phyloP scores from a whole-genome alignment of 2,329 filamentous ascomycete species.

The Dactylellina parvicollis region DNA sequence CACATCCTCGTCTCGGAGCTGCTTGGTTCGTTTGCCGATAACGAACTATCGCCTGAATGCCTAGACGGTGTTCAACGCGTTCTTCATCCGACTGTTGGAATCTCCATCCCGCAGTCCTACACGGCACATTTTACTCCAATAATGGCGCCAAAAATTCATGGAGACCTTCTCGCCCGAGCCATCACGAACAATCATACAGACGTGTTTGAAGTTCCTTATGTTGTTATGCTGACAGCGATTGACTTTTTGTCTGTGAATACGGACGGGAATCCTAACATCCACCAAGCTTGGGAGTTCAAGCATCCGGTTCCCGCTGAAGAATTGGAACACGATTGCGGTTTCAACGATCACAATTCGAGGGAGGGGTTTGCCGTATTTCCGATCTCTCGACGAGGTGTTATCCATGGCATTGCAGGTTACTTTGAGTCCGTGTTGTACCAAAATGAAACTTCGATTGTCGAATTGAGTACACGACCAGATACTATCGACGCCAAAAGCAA shows the following conservation, averaged over 20 bases:
- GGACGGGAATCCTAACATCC: constrained; percentile 71
- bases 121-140: constrained; percentile 94
- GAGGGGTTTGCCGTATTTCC: constrained; percentile 81
- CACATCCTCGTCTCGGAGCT: constrained; percentile 96
- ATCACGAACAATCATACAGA: constrained; percentile 63
- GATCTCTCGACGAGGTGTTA: constrained; percentile 79
- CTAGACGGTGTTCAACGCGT: constrained; percentile 95
- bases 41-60: constrained; percentile 95
- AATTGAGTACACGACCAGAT: constrained; percentile 91
- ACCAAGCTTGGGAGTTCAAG: constrained; percentile 81
- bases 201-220: constrained; percentile 90
- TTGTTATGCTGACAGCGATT: constrained; percentile 88
- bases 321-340: constrained; percentile 74
- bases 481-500: constrained; percentile 91
- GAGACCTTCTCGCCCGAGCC: constrained; percentile 75
- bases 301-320: constrained; percentile 75
- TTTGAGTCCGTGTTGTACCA: constrained; percentile 96
- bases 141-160: constrained; percentile 82
- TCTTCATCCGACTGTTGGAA: constrained; percentile 79
- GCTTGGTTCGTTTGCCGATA: constrained; percentile 93
- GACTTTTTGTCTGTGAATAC: constrained; percentile 78
- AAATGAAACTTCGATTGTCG: constrained; percentile 70
- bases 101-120: constrained; percentile 93
- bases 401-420: constrained; percentile 91
- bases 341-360: constrained; percentile 92